Evolutionary conservation across 2,329 filamentous ascomycete species (phyloP), one percentile per base, ranked within the genome.

Genomic region (Apiospora arundinis): DNA sequence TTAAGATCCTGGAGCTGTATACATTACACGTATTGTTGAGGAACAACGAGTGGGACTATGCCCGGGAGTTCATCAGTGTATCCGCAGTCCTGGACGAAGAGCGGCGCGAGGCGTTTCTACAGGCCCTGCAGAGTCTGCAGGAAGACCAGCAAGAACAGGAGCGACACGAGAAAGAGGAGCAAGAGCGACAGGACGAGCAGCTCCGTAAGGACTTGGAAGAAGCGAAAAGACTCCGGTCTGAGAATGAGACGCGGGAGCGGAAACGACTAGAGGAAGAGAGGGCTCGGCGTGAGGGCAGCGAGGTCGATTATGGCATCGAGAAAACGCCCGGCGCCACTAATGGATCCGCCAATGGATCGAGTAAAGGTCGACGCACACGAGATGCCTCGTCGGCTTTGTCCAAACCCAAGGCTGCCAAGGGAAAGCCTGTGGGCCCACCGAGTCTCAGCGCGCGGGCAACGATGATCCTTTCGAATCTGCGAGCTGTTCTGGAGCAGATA

Each of bases 21-120:
- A 97, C 95, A 0, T 88, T 99, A 5, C 96, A 99, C 79, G 94
- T 98, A 9, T 89, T 99, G n/a, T 91, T 95, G 6, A 89, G 94
- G 69, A 98, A 98, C 76, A 91, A 94, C 70, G 95, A 98, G 83
- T 99, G 96, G 96, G 94, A 97, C 72, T 98, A 98, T 77, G 94
- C 96, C 4, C 90, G 91, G 72, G 93, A 97, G 76, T 98, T 98
- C 81, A 97, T 98, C 78, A 90, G 88, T 77, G 90, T 94, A 78
- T 96, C 92, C 80, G 91, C 95, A 66, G 90, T 97, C 37, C 87
- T 99, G 1, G 95, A 98, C 80, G 95, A 98, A 69, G 96, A 98
- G 83, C 90, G 94, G 63, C 91, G 94, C 74, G 94, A 98, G 77
- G 92, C 93, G 0, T 98, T 98, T 80, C 83, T 97, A 21, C 92